These are phyloP conservation scores for Komagataella pseudopastoris DNA, from an alignment of 805 yeast species.

Conservation along the genomic window DNA sequence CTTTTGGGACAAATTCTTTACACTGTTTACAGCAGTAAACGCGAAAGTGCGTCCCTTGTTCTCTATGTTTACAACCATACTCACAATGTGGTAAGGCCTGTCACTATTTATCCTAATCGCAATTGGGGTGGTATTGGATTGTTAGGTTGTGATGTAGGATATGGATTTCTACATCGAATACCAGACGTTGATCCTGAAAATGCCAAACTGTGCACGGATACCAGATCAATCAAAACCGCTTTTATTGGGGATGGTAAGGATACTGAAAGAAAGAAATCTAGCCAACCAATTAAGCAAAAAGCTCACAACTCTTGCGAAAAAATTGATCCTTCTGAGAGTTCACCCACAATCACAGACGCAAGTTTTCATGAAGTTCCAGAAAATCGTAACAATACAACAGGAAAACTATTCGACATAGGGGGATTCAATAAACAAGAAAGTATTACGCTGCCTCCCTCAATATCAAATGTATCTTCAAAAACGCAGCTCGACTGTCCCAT, in stretches of 20 bases:
- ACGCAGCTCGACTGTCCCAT: background rate
- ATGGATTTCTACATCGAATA: conserved; percentile 77
- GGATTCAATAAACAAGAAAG: background rate
- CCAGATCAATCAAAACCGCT: conserved; percentile 7
- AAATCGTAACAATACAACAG: background rate
- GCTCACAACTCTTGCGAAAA: background rate
- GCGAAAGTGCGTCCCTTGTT: conserved; percentile 21
- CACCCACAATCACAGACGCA: background rate
- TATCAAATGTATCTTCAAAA: background rate
- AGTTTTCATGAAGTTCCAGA: background rate
- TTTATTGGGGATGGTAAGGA: conserved; percentile 1
- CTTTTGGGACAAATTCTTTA: conserved; percentile 54
- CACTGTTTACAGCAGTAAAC: conserved; percentile 27
- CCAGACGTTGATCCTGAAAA: conserved; percentile 48
- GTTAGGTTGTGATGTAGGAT: conserved; percentile 90
- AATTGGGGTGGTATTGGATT: conserved; percentile 76
- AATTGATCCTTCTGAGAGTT: background rate
- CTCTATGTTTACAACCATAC: conserved; percentile 81
- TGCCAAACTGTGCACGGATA: conserved; percentile 18
- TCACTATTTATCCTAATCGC: conserved; percentile 61
- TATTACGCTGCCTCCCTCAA: background rate
- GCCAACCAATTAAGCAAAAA: background rate
- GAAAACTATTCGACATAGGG: background rate
- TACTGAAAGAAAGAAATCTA: background rate
- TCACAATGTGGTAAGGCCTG: conserved; percentile 76